Percentiles rank a stretch among this genome's conserved stretches.
Evolutionary conservation across 139 green algal genomes (phyloP).

Genomic region (Edaphochlamys debaryana): DNA sequence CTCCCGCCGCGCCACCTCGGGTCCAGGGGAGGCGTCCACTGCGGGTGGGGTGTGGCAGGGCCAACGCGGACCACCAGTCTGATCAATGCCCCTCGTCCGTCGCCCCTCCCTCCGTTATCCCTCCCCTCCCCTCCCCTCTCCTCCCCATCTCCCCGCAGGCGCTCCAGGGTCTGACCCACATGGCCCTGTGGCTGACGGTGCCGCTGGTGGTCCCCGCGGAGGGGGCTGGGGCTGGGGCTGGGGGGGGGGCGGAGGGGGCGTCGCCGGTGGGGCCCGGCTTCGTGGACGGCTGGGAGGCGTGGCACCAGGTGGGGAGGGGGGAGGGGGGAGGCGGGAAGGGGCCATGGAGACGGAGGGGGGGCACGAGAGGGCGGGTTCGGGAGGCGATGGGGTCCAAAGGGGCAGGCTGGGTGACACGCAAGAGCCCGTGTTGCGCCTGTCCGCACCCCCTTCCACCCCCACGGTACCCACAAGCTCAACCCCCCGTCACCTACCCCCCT

Average conservation of each 20-base stretch:
- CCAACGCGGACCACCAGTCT: too few relatives aligned
- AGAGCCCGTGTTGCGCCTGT: too few relatives aligned
- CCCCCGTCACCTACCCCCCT: neutral
- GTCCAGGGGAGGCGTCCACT: too few relatives aligned
- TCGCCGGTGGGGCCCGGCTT: neutral
- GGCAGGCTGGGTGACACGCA: too few relatives aligned
- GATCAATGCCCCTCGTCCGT: too few relatives aligned
- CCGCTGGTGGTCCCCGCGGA: conserved; percentile 58
- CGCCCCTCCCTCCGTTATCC: neutral
- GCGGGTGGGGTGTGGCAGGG: too few relatives aligned
- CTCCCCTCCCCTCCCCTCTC: neutral
- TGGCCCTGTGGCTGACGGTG: conserved; percentile 90
- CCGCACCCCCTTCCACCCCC: neutral
- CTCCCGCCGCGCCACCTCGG: too few relatives aligned
- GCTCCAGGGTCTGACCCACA: conserved; percentile 70
- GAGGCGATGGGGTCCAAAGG: neutral
- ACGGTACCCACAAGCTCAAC: neutral
- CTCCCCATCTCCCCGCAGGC: conserved; percentile 52
- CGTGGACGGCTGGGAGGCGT: conserved; percentile 64
- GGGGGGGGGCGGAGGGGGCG: neutral
- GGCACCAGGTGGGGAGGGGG: conserved; percentile 63
- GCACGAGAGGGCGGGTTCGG: neutral
- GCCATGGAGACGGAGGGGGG: neutral
- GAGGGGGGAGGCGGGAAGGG: neutral
- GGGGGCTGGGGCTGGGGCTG: neutral